Evolutionary conservation across 306 rosid species (phyloP).

Genomic region (Trifolium subterraneum): DNA sequence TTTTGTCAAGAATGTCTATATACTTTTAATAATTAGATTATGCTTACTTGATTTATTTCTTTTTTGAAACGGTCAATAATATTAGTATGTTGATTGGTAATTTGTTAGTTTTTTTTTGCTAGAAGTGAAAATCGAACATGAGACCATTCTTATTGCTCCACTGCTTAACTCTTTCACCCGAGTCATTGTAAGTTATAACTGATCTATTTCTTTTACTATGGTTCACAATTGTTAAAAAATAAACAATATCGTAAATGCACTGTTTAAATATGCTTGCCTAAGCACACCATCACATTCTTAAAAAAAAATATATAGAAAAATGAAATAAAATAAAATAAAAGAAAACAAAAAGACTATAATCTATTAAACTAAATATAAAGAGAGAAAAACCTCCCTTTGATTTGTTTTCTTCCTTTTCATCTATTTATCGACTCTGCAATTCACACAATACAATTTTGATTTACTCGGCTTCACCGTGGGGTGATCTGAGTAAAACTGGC

Average conservation of each 20-base stretch:
- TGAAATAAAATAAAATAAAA: neutral
- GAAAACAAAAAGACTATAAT: neutral
- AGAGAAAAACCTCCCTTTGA: conserved; percentile 1
- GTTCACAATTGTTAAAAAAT: neutral
- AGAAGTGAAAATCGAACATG: too few species aligned
- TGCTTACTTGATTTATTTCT: neutral
- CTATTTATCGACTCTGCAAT: conserved; percentile 26
- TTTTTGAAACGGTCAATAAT: too few species aligned
- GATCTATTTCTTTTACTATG: neutral
- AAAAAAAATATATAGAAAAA: conserved; percentile 13
- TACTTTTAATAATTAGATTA: neutral
- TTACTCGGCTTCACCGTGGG: conserved; percentile 67
- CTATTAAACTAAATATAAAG: neutral
- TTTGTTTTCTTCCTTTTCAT: neutral
- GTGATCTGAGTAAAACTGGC: conserved; percentile 61
- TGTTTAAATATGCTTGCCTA: neutral
- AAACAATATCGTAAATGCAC: neutral
- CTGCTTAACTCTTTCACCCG: too few species aligned
- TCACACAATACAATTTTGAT: conserved; percentile 23
- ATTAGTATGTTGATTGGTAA: too few species aligned
- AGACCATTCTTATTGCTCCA: too few species aligned
- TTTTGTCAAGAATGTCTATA: too few species aligned
- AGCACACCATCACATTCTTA: neutral
- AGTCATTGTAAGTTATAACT: too few species aligned
- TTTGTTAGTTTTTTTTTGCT: too few species aligned